These are phyloP conservation scores for Phlebiopsis gigantea DNA, from an alignment of 768 basidiomycete species.

Conservation along the genomic window DNA sequence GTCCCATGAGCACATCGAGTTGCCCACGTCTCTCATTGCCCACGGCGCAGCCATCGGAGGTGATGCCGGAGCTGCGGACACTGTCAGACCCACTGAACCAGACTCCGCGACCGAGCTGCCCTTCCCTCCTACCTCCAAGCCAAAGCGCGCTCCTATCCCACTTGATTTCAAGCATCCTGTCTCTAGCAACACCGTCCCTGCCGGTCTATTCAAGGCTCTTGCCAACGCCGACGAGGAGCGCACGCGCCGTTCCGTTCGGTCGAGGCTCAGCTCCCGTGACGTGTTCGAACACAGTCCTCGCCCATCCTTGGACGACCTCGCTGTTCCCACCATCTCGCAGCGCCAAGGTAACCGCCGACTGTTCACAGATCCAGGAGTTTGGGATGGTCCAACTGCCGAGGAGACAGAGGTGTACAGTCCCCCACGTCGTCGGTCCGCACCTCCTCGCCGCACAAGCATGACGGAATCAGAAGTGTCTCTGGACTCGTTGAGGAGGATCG, in stretches of 20 bases:
- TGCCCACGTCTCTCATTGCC: conserved; percentile 10
- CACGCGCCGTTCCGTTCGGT: conserved; percentile 67
- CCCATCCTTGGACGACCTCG: conserved; percentile 74
- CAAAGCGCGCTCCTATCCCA: conserved; percentile 72
- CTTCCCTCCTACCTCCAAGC: conserved; percentile 29
- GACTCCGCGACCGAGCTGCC: conserved; percentile 24
- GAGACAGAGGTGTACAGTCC: conserved; percentile 35
- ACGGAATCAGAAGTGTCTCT: conserved; percentile 39
- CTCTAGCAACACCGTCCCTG: conserved; percentile 73
- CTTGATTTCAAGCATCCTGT: conserved; percentile 68
- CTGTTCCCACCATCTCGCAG: conserved; percentile 64
- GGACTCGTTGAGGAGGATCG: conserved; percentile 50
- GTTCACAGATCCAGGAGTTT: conserved; percentile 52
- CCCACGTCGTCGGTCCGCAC: conserved; percentile 29
- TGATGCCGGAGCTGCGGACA: conserved; percentile 9
- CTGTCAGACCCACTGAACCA: not conserved
- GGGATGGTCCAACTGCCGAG: conserved; percentile 19
- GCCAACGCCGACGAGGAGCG: conserved; percentile 56
- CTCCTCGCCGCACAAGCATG: conserved; percentile 41
- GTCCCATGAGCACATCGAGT: conserved; percentile 21
- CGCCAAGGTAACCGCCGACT: conserved; percentile 47
- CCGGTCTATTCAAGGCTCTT: conserved; percentile 80
- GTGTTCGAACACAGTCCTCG: conserved; percentile 52
- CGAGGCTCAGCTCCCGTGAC: conserved; percentile 70
- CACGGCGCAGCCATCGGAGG: conserved; percentile 20